Evolutionary conservation across 495 filamentous ascomycete genomes (phyloP), one percentile per base, ranked within the genome.

Genomic region (Massariosphaeria phaeospora): DNA sequence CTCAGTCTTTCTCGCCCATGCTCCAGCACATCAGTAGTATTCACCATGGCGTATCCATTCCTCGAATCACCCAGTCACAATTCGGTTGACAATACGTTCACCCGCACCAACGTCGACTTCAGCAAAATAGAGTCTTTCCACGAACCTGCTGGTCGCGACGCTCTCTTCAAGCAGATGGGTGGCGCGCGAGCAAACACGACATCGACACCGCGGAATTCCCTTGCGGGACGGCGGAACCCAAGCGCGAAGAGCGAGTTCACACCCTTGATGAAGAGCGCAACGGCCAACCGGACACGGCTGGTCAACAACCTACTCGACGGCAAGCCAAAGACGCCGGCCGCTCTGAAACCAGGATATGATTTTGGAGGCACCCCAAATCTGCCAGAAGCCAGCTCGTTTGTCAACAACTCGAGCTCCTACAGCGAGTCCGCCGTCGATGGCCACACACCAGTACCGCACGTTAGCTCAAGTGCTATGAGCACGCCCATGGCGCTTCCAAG

Each of bases 251-350:
- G 79, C 40, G 94, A 98, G 57, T 98, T 98, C 66, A 98, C 93
- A 2, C 93, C 93, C 0, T 70, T 98, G 48, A 80, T 98, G 66
- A 91, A 89, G 72, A 95, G 86, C 52, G 90, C 89, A 12, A 88
- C 88, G 15, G 82, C 82, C 48, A 91, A 91, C 62, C 77, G 83
- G 29, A 72, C 85, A 42, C 77, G 78, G 40, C 79, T 79, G 63
- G 65, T 67, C 56, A 74, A 74, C 38, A 73, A 72, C 66, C 61
- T 65, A 20, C 30, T 46, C 24, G 50, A 38, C 13, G 77, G 75
- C n/a, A 75, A 66, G 25, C 73, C 76, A 20, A 76, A 79, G 54
- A 95, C 91, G 3, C 91, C 91, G 1, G 81, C 78, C 4, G 85
- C 80, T 48, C 62, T 84, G 48, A 78, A 78, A 63, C 68, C 74